A percentile compares a stretch with the other conserved stretches of the same genome.
Evolutionary conservation across 129 eudicot genomes (phyloP).

Genomic region (Chrysanthemum seticuspe): DNA sequence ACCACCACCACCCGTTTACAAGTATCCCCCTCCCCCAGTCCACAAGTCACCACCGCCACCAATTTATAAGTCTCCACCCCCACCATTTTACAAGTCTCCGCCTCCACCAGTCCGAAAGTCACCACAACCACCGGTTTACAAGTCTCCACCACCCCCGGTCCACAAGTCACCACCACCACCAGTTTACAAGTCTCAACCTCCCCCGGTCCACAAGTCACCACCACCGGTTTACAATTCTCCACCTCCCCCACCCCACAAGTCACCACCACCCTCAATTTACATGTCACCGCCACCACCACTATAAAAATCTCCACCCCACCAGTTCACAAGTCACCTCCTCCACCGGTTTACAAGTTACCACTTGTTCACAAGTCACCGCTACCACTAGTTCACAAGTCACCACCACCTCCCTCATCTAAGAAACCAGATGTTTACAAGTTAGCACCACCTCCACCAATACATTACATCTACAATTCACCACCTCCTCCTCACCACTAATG

Average conservation of each 20-base stretch:
- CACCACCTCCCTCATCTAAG: constrained; percentile 17
- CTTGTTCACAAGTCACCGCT: too few species aligned
- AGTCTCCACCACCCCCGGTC: constrained; percentile 30
- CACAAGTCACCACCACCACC: constrained; percentile 35
- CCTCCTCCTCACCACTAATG: constrained; percentile 37
- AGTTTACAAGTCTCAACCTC: constrained; percentile 21
- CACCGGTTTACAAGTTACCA: background rate
- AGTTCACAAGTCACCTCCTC: constrained; percentile 11
- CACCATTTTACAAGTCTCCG: constrained; percentile 33
- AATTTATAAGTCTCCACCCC: constrained; percentile 26
- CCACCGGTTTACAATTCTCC: constrained; percentile 24
- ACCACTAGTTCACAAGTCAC: too few species aligned
- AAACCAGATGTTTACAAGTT: background rate
- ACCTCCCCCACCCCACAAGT: constrained; percentile 29
- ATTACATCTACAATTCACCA: constrained; percentile 37
- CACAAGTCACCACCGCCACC: constrained; percentile 40
- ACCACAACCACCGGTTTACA: constrained; percentile 32
- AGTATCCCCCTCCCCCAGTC: constrained; percentile 33
- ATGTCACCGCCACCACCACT: constrained; percentile 21
- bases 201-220: constrained; percentile 26
- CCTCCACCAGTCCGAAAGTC: constrained; percentile 28
- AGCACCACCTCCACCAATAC: constrained; percentile 53
- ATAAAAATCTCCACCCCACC: constrained; percentile 39
- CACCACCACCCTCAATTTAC: constrained; percentile 36
- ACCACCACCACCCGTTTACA: constrained; percentile 21